phyloP scores from a whole-genome alignment of 2,329 filamentous ascomycete species.

The Colletotrichum neosansevieriae region DNA sequence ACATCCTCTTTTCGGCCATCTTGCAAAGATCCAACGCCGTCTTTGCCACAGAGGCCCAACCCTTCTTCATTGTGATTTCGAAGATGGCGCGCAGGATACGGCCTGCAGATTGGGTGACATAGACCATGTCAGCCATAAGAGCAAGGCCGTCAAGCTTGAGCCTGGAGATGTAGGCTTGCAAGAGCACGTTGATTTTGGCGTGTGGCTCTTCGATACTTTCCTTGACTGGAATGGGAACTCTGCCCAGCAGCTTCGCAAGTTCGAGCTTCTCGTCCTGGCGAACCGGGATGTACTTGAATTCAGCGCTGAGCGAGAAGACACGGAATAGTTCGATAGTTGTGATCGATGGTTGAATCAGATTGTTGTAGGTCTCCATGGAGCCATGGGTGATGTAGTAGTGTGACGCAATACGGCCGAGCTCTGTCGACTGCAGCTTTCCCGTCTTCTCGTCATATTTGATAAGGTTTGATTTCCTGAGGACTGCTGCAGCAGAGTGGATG shows the following conservation, averaged over 20 bases:
- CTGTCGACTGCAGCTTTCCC: slow-evolving; percentile 88
- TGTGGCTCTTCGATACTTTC: slow-evolving; percentile 97
- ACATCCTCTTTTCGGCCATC: slow-evolving; percentile 99
- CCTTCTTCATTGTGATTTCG: slow-evolving; percentile 97
- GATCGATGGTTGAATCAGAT: slow-evolving; percentile 92
- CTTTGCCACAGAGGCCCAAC: slow-evolving; percentile 93
- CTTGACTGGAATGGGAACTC: slow-evolving; percentile 96
- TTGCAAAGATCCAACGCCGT: slow-evolving; percentile 95
- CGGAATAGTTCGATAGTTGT: slow-evolving; percentile 96
- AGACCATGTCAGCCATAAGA: slow-evolving; percentile 98
- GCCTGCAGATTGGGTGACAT: slow-evolving; percentile 97
- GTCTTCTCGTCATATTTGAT: slow-evolving; percentile 96
- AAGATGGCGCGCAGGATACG: slow-evolving; percentile 96
- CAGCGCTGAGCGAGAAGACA: slow-evolving; percentile 93
- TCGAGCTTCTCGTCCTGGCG: slow-evolving; percentile 98
- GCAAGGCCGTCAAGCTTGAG: slow-evolving; percentile 94
- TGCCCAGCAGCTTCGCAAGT: slow-evolving; percentile 87
- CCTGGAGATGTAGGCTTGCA: slow-evolving; percentile 96
- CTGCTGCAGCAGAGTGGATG: slow-evolving; percentile 90
- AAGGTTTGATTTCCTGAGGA: slow-evolving; percentile 88
- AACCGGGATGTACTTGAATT: slow-evolving; percentile 99
- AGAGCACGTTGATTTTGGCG: slow-evolving; percentile 96
- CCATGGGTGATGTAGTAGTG: slow-evolving; percentile 98
- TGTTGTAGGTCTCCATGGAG: slow-evolving; percentile 98
- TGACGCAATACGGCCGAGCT: slow-evolving; percentile 94